Evolutionary conservation across 2,329 filamentous ascomycete species (phyloP).

Genomic region (Ophiostoma ulmi): DNA sequence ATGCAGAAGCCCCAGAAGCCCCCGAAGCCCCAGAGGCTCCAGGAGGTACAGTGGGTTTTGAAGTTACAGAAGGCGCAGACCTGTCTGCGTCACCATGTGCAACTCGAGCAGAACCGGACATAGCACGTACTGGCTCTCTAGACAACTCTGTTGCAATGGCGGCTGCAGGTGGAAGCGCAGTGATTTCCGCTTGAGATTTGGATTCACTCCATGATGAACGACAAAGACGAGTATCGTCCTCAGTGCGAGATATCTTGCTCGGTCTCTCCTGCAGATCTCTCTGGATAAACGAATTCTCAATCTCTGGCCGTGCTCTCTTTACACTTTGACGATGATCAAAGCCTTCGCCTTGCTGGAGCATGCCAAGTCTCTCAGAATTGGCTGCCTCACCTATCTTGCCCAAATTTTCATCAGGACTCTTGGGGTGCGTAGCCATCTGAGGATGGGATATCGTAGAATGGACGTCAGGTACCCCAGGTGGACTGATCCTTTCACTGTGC

Average conservation of each 20-base stretch:
- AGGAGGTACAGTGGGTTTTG: not conserved
- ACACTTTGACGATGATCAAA: not conserved
- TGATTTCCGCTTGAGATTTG: not conserved
- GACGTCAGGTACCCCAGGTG: not conserved
- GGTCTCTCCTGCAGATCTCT: not conserved
- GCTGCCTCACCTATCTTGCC: not conserved
- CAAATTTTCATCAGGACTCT: not conserved
- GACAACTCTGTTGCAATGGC: not conserved
- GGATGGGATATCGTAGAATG: not conserved
- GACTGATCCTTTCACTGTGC: not conserved
- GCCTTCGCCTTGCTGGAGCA: not conserved
- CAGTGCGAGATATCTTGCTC: not conserved
- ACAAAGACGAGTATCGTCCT: not conserved
- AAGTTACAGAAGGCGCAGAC: not conserved
- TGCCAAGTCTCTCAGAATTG: not conserved
- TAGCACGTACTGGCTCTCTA: not conserved
- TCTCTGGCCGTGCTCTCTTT: slow-evolving; percentile 2
- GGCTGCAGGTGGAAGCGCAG: not conserved
- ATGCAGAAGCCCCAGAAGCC: not conserved
- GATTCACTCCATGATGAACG: not conserved
- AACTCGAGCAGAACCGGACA: not conserved
- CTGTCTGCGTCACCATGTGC: not conserved
- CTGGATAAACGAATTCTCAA: no score
- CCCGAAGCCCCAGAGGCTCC: not conserved
- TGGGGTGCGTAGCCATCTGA: not conserved